These are phyloP conservation scores for Hirschfeldia incana DNA, from an alignment of 345 rosid species.

Conservation along the genomic window DNA sequence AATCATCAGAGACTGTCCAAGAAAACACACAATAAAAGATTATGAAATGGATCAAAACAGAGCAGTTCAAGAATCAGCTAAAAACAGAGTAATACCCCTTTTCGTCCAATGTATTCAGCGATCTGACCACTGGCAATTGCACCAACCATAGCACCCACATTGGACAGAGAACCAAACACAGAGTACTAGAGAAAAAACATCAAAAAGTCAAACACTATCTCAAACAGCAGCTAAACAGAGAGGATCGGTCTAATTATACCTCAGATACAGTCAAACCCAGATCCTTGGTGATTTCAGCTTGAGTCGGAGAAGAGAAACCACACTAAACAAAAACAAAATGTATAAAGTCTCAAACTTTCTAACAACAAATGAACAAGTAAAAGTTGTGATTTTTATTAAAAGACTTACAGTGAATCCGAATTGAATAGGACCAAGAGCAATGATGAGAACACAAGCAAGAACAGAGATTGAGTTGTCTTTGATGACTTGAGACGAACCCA, in stretches of 20 bases:
- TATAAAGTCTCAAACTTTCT: slow-evolving; percentile 6
- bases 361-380: neutral
- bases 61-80: neutral
- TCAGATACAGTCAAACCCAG: slow-evolving; percentile 84
- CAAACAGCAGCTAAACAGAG: neutral
- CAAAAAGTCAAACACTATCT: slow-evolving; percentile 17
- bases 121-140: slow-evolving; percentile 99
- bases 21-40: neutral
- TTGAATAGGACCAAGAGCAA: slow-evolving; percentile 98
- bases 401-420: slow-evolving; percentile 92
- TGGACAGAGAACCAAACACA: slow-evolving; percentile 84
- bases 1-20: slow-evolving; percentile 83
- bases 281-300: slow-evolving; percentile 69
- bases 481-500: slow-evolving; percentile 84
- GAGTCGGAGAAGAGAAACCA: slow-evolving; percentile 96
- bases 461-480: slow-evolving; percentile 90
- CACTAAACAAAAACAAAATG: slow-evolving; percentile 41
- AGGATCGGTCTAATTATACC: slow-evolving; percentile 43
- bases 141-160: slow-evolving; percentile 99
- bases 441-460: slow-evolving; percentile 91
- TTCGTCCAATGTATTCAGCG: slow-evolving; percentile 86
- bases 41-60: slow-evolving; percentile 6
- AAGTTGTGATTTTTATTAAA: neutral
- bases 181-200: slow-evolving; percentile 57
- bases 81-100: slow-evolving; percentile 65